Evolutionary conservation across 495 filamentous ascomycete genomes (phyloP).

Genomic region (Talaromyces nanjingensis): DNA sequence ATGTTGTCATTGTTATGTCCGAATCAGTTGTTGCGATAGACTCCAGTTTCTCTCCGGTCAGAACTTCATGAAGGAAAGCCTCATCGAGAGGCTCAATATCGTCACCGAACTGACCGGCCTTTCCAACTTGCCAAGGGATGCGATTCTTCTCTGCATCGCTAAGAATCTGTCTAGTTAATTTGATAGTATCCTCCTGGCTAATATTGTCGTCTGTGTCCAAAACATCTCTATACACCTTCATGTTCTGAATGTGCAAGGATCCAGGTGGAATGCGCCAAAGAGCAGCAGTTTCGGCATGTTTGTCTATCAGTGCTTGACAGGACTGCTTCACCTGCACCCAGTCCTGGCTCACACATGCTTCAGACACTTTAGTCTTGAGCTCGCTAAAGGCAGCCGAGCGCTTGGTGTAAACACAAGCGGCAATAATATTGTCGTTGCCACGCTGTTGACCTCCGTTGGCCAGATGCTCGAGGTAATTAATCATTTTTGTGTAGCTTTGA

Average conservation of each 20-base stretch:
- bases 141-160: constrained; percentile 17
- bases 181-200: background rate
- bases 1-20: background rate
- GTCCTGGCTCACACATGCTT: background rate
- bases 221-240: constrained; percentile 5
- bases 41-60: constrained; percentile 10
- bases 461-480: constrained; percentile 7
- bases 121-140: constrained; percentile 20
- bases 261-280: constrained; percentile 3
- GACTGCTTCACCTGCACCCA: constrained; percentile 1
- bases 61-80: constrained; percentile 14
- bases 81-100: constrained; percentile 19
- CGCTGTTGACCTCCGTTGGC: constrained; percentile 2
- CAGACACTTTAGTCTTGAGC: constrained; percentile 4
- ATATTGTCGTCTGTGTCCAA: background rate
- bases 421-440: constrained; percentile 3
- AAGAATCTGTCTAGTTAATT: constrained; percentile 8
- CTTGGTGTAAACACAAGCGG: constrained; percentile 7
- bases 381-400: constrained; percentile 7
- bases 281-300: constrained; percentile 6
- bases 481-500: constrained; percentile 5
- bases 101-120: constrained; percentile 14
- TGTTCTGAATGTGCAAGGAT: background rate
- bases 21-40: background rate
- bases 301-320: constrained; percentile 8